These are phyloP conservation scores for Petunia axillaris DNA, from an alignment of 257 asterid genomes.

Conservation along the genomic window DNA sequence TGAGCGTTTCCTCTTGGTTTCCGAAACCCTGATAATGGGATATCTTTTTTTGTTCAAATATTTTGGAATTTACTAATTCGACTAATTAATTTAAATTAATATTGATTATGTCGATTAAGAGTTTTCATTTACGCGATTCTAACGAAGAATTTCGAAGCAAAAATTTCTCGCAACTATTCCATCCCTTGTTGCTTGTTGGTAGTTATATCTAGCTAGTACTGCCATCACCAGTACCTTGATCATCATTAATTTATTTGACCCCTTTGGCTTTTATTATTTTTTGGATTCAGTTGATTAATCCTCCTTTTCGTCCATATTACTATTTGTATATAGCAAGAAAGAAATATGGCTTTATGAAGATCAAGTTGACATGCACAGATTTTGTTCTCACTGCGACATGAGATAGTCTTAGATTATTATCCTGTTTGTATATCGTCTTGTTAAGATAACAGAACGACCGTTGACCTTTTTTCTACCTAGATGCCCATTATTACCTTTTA, in stretches of 20 bases:
- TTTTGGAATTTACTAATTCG: too few relatives aligned
- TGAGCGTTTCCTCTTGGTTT: background rate
- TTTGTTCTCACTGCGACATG: slow-evolving; percentile 8
- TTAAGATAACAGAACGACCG: background rate
- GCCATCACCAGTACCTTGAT: background rate
- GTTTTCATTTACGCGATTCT: background rate
- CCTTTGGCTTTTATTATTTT: background rate
- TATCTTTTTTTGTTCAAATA: background rate
- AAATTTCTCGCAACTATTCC: background rate
- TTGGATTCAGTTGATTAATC: background rate
- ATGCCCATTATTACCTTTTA: too few relatives aligned
- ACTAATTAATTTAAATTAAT: background rate
- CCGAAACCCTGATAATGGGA: background rate
- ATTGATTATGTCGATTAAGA: background rate
- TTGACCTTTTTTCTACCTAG: too few relatives aligned
- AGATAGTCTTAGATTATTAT: background rate
- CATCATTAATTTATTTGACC: background rate
- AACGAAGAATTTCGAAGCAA: too few relatives aligned
- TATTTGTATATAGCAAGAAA: slow-evolving; percentile 9
- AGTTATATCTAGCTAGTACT: background rate
- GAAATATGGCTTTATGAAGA: background rate
- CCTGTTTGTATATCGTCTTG: background rate
- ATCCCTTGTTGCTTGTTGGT: background rate
- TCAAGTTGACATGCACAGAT: background rate
- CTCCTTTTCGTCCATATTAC: background rate